These are phyloP conservation scores for Russula griseocarnosa DNA, from an alignment of 768 basidiomycete species.

Conservation along the genomic window DNA sequence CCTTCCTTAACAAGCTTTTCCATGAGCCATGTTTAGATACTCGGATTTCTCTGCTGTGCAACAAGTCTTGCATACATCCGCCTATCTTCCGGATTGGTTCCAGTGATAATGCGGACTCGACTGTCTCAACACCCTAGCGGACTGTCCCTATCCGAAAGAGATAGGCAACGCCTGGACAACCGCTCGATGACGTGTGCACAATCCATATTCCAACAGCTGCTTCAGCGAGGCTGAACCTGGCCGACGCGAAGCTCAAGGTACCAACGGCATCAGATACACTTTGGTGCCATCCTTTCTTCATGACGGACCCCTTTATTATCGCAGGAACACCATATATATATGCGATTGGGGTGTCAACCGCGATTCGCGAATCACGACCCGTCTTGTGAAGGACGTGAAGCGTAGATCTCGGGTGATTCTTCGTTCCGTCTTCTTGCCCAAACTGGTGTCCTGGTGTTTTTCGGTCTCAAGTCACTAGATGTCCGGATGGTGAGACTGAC, in stretches of 20 bases:
- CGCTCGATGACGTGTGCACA: no score
- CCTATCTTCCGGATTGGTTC: slow-evolving; percentile 43
- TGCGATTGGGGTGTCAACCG: slow-evolving; percentile 84
- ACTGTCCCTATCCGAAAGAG: no score
- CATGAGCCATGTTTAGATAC: slow-evolving; percentile 84
- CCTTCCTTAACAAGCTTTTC: slow-evolving; percentile 11
- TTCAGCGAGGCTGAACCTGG: slow-evolving; percentile 65
- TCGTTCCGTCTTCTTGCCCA: slow-evolving; percentile 26
- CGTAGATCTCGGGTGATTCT: slow-evolving; percentile 19
- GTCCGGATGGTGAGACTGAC: slow-evolving; percentile 21
- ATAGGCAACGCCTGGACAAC: no score
- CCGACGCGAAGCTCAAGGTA: slow-evolving; percentile 79
- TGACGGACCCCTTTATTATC: slow-evolving; percentile 87
- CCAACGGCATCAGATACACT: slow-evolving; percentile 97
- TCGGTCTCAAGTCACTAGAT: slow-evolving; percentile 23
- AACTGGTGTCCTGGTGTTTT: slow-evolving; percentile 25
- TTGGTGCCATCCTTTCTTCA: slow-evolving; percentile 94
- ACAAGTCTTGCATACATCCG: slow-evolving; percentile 89
- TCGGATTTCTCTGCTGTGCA: slow-evolving; percentile 62
- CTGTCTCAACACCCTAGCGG: no score
- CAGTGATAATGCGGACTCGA: slow-evolving; percentile 26
- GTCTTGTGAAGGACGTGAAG: slow-evolving; percentile 48
- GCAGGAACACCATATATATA: slow-evolving; percentile 85
- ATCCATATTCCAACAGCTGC: slow-evolving; percentile 32
- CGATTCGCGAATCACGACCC: slow-evolving; percentile 76